Percentiles rank a stretch among this genome's conserved stretches.
Evolutionary conservation across 2,329 filamentous ascomycete species (phyloP).

Genomic region (Xylariaceae sp.): DNA sequence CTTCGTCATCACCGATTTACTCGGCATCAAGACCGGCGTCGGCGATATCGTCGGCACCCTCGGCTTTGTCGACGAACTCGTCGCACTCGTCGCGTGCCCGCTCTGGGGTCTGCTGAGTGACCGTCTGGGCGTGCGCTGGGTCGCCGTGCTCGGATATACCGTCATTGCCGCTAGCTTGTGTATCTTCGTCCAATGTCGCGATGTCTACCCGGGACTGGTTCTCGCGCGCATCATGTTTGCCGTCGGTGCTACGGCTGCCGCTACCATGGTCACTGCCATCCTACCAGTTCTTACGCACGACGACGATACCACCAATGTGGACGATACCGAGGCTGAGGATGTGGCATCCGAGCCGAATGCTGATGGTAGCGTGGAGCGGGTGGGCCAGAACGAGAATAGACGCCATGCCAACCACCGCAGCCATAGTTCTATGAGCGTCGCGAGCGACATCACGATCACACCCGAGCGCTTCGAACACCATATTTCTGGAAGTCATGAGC

Average conservation of each 20-base stretch:
- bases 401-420: conserved; percentile 40
- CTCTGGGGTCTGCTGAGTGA: conserved; percentile 74
- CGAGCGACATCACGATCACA: conserved; percentile 71
- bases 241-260: conserved; percentile 79
- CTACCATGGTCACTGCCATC: conserved; percentile 96
- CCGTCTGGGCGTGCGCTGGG: conserved; percentile 66
- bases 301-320: conserved; percentile 34
- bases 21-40: conserved; percentile 66
- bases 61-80: conserved; percentile 77
- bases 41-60: conserved; percentile 79
- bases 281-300: conserved; percentile 62
- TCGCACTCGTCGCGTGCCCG: conserved; percentile 75
- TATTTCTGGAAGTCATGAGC: conserved; percentile 29
- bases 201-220: conserved; percentile 81
- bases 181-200: conserved; percentile 72
- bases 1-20: conserved; percentile 78
- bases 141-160: conserved; percentile 70
- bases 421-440: conserved; percentile 61
- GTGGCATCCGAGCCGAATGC: conserved; percentile 2
- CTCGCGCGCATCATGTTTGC: conserved; percentile 78
- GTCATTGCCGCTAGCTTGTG: conserved; percentile 74
- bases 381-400: conserved; percentile 2
- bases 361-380: background rate
- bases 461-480: conserved; percentile 51
- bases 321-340: conserved; percentile 19